Conservation (phyloP, 2,329 filamentous ascomycete species). For the Sporothrix phasma region DNA sequence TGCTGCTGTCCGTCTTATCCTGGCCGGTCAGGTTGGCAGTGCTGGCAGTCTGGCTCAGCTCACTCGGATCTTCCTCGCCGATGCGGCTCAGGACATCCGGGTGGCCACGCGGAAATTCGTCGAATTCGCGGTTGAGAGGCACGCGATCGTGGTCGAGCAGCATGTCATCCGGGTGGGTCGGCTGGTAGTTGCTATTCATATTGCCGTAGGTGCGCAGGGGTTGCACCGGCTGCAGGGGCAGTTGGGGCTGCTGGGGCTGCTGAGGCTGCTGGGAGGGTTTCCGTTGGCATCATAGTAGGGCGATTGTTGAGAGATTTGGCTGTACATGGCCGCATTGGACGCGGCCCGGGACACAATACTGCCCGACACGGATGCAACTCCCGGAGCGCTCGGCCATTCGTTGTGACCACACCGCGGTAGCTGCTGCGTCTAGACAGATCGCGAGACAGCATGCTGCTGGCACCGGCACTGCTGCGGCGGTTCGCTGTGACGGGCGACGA, state of each 20-base stretch:
- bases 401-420: not conserved
- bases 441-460: conserved; percentile 8
- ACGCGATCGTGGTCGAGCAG: conserved; percentile 13
- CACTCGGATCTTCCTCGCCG: conserved; percentile 25
- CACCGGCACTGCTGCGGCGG: not conserved
- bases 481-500: not conserved
- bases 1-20: not conserved
- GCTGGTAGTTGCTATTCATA: conserved; percentile 23
- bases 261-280: not conserved
- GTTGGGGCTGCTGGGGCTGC: not conserved
- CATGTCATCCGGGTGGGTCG: conserved; percentile 18
- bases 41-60: conserved; percentile 8
- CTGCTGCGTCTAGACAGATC: conserved; percentile 8
- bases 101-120: conserved; percentile 37
- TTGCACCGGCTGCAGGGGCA: no score
- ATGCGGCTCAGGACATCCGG: conserved; percentile 31
- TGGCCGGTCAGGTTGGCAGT: conserved; percentile 16
- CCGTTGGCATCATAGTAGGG: conserved; percentile 16
- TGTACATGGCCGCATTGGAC: not conserved
- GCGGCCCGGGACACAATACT: not conserved
- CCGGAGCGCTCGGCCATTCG: not conserved
- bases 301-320: conserved; percentile 8
- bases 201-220: conserved; percentile 19
- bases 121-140: conserved; percentile 18
- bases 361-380: not conserved